These are phyloP conservation scores for Medicago ruthenica DNA, from an alignment of 306 rosid genomes.

Conservation along the genomic window DNA sequence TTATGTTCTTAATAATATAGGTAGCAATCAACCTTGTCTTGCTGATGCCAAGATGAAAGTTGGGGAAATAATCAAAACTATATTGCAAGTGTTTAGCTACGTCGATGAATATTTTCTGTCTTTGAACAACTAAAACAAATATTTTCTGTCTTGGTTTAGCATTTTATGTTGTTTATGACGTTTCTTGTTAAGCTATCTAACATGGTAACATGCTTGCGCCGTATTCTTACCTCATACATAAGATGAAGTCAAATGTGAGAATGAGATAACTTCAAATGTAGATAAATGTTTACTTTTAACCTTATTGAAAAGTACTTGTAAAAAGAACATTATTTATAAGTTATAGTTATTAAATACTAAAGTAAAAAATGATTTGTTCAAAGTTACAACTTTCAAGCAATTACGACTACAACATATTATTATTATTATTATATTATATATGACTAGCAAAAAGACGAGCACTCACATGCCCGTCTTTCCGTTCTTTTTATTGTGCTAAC, in stretches of 20 bases:
- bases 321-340: no score
- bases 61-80: constrained; percentile 16
- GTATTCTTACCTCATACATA: not conserved
- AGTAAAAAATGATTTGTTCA: not conserved
- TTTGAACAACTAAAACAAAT: not conserved
- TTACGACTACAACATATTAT: not conserved
- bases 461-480: no score
- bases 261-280: constrained; percentile 2
- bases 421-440: no score
- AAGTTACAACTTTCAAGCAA: not conserved
- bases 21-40: constrained; percentile 37
- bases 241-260: constrained; percentile 37
- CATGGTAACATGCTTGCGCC: constrained; percentile 35
- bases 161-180: constrained; percentile 24
- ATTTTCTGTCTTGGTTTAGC: not conserved
- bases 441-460: no score
- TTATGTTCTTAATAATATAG: constrained; percentile 5
- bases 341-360: constrained; percentile 1
- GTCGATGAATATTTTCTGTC: constrained; percentile 5
- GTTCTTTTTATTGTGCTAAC: no score
- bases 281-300: constrained; percentile 24
- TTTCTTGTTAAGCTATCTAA: constrained; percentile 34
- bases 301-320: not conserved
- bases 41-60: constrained; percentile 37
- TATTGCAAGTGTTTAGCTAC: constrained; percentile 8